Evolutionary conservation across 176 grass and related monocot genomes (phyloP), one percentile per base, ranked within the genome.

Genomic region (Aegilops bicornis): DNA sequence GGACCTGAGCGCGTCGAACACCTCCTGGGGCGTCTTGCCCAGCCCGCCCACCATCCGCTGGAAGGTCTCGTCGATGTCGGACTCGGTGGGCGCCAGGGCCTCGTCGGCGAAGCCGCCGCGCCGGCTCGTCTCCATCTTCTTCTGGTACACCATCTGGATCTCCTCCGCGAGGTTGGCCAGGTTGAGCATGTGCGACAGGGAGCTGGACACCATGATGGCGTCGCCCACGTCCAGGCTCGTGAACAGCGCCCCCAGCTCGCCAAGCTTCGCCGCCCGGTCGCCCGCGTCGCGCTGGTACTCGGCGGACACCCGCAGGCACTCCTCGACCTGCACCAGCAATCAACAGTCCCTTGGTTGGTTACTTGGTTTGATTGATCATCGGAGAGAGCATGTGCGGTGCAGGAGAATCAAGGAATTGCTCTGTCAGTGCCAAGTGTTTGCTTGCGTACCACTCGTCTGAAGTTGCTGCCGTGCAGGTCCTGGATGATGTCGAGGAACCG

Each of bases 161-260:
- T 94, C 94, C 87, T 97, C 94, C 17, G 94, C 94, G 76, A 97
- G 60, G 80, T 97, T 92, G 72, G 91, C 94, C 58, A 94, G 82
- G 86, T 92, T 94, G 73, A 97, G 92, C 94, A 97, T 97, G 86
- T 97, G 92, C 45, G 94, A 97, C 83, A 92, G 90, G 10, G 94
- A 97, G 74, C 92, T 92, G 4, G 92, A 79, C 37, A 94, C 70
- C 56, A 90, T 84, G 78, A 97, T 92, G 35, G 94, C 79, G 79
- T 94, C 94, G 13, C 85, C 90, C 4, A 86, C 87, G 58, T 88
- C 80, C 61, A 97, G 78, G 77, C 89, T 86, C 61, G 83, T 92
- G 82, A 92, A 83, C 31, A 90, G 68, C 15, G 68, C 83, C 5
- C 94, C 92, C 31, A 97, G 88, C 77, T 94, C 88, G 32, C 86